Evolutionary conservation across 768 basidiomycete genomes (phyloP), one percentile per base, ranked within the genome.

Genomic region (Suillus fuscotomentosus): DNA sequence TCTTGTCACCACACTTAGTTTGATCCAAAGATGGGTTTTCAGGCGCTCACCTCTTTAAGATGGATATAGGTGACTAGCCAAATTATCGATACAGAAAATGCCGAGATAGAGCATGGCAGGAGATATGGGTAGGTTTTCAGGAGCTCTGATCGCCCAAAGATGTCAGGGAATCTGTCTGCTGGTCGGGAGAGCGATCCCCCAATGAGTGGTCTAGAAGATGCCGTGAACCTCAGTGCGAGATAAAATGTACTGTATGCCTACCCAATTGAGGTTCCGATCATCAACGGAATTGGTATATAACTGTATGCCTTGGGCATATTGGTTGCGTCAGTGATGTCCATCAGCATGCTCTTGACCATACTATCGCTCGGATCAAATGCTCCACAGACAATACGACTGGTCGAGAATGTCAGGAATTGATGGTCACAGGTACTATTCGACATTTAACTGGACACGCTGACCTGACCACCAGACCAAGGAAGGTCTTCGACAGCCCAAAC

Each of bases 111-210:
- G 69, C 89, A 91, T 0, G 90, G 84, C 20, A 91, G 79, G 71
- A 91, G 89, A 74, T 93, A 92, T 0, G 91, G 90, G 73, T 88
- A 88, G 60, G 81, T 71, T 67, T 79, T 81, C 81, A 87, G 83
- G 68, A 93, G 90, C 11, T 68, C 66, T 4, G 78, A 80, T 39
- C 76, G 64, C 56, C 88, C 88, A 65, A 92, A 92, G 1, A 81
- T 63, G 2, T 66, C 67, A 2, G 90, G 89, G 71, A 90, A 91
- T 27, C 83, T 84, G 50, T 91, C 88, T 60, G 83, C 80, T 0
- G 91, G 91, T 41, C 76, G 82, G 13, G 88, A 84, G 31, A 92
- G 74, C 14, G 79, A 70, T 0, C 91, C 91, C 36, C 36, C 39
- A 14, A 90, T 80, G 48, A 91, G 72, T 14, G 91, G 90, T 0